Evolutionary conservation across 345 rosid genomes (phyloP), one percentile per base, ranked within the genome.

Genomic region (Clausena lansium): DNA sequence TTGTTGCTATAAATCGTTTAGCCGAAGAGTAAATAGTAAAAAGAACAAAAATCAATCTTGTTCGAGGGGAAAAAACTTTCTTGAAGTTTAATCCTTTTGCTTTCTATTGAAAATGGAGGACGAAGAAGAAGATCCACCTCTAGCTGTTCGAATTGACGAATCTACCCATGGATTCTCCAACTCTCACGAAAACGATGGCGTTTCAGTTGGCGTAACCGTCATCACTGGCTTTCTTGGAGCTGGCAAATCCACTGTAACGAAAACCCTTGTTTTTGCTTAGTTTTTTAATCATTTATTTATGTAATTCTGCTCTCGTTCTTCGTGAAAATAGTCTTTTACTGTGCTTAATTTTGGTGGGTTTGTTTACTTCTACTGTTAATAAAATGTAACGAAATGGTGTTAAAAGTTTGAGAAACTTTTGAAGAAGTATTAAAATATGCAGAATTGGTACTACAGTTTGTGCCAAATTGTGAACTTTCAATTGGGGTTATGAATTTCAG

Each of bases 221-320:
- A 86, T 95, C 88, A 91, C 99, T 0, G 99, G 99, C 75, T 95
- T 93, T 82, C 94, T 95, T 75, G 99, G 99, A 63, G 91, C 98
- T 71, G 99, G 99, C 33, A 92, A 92, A 79, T 95, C 99, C 87
- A 95, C 97, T 7, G 97, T 95, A 87, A 35, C n/a, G 59, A 28
- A 57, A 28, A 69, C 77, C 25, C 73, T 20, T 62, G 2, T 36
- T 30, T 41, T 62, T 35, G 50, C 22, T 47, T 13, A 10, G 3
- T 5, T 22, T 47, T 14, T 14, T 7, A 25, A 36, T 22, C 2
- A 27, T 39, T 28, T 0, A 9, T 20, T 50, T 45, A 11, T 24
- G 24, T 32, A 32, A 4, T 62, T 71, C 19, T 39, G 3, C 22
- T 73, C 11, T 19, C 5, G 15, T 27, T 25, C 3, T 38, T n/a